A percentile compares a stretch with the other conserved stretches of the same genome.
Conservation (phyloP, 495 filamentous ascomycete genomes). For the Hypoxylon fuscum region DNA sequence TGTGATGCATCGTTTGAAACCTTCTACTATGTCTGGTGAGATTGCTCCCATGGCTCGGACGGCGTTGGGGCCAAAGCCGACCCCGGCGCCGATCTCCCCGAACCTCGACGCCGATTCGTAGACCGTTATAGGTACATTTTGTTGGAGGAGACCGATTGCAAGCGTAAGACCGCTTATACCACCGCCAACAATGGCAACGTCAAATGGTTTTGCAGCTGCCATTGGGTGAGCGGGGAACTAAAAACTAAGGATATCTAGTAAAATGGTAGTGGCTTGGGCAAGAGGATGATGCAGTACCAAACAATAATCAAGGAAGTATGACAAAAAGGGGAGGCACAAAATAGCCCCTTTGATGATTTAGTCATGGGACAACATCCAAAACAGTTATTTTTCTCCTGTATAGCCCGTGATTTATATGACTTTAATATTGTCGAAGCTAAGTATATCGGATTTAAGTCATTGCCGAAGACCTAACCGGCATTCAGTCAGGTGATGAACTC, state of each 20-base stretch:
- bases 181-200: conserved; percentile 64
- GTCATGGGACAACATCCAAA: too few species aligned
- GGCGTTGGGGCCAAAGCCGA: conserved; percentile 68
- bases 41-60: conserved; percentile 64
- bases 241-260: background rate
- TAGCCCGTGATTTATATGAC: background rate
- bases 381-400: too few species aligned
- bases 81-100: conserved; percentile 68
- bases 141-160: conserved; percentile 54
- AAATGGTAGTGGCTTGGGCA: background rate
- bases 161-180: conserved; percentile 64
- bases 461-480: conserved; percentile 15
- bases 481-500: background rate
- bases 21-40: conserved; percentile 56
- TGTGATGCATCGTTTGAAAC: conserved; percentile 46
- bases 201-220: conserved; percentile 37
- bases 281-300: background rate
- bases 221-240: conserved; percentile 3
- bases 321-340: too few species aligned
- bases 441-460: conserved; percentile 6
- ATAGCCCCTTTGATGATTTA: too few species aligned
- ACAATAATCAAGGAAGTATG: too few species aligned
- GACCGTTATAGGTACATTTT: conserved; percentile 55
- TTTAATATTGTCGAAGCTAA: background rate
- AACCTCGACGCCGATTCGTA: conserved; percentile 63